phyloP scores from a whole-genome alignment of 371 early-diverging fungal genomes.

The Umbelopsis sp. region DNA sequence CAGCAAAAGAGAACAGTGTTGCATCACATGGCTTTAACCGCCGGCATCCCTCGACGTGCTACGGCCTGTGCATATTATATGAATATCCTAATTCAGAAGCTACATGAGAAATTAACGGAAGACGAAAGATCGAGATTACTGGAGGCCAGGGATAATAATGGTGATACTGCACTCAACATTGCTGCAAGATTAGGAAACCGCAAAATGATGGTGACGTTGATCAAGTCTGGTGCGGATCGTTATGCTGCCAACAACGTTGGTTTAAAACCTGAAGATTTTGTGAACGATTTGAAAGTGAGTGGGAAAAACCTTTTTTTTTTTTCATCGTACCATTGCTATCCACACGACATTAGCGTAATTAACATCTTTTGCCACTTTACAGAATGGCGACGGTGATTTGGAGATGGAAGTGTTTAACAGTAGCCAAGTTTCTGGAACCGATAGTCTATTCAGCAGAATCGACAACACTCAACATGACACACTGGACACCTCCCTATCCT shows the following conservation, averaged over 20 bases:
- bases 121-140: slow-evolving; percentile 63
- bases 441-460: not conserved
- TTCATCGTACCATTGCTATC: too few relatives aligned
- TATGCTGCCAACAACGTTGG: slow-evolving; percentile 79
- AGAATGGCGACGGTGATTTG: not conserved
- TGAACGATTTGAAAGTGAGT: not conserved
- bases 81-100: slow-evolving; percentile 64
- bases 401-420: not conserved
- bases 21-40: slow-evolving; percentile 84
- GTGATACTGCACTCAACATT: slow-evolving; percentile 90
- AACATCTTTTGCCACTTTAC: not conserved
- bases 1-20: slow-evolving; percentile 75
- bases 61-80: slow-evolving; percentile 77
- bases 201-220: slow-evolving; percentile 66
- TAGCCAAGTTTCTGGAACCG: not conserved
- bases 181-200: slow-evolving; percentile 79
- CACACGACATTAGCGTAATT: too few relatives aligned
- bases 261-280: slow-evolving; percentile 63
- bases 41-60: slow-evolving; percentile 64
- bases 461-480: slow-evolving; percentile 12
- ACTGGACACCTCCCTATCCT: not conserved
- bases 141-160: slow-evolving; percentile 75
- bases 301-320: too few relatives aligned
- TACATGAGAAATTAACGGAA: slow-evolving; percentile 11
- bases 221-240: slow-evolving; percentile 79